These are phyloP conservation scores for Fusarium sp. DNA, from an alignment of 2,329 filamentous ascomycete genomes.

Conservation along the genomic window DNA sequence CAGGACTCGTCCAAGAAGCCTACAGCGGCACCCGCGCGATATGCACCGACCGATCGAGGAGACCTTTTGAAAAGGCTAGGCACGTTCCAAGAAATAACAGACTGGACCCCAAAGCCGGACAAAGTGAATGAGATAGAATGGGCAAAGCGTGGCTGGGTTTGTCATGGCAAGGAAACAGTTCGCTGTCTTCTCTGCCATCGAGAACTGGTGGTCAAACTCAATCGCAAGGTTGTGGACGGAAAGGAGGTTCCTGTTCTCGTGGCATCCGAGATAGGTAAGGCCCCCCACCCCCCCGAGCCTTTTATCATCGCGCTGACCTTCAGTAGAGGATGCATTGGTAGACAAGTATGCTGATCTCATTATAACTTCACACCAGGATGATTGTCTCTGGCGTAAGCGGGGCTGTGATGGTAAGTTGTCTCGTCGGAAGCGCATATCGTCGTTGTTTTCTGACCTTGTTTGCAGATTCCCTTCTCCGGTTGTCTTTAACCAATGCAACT, in stretches of 20 bases:
- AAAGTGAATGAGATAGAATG: slow-evolving; percentile 89
- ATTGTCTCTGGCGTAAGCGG: slow-evolving; percentile 85
- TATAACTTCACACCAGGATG: slow-evolving; percentile 77
- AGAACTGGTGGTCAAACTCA: slow-evolving; percentile 83
- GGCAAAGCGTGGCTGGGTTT: slow-evolving; percentile 93
- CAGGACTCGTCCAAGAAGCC: slow-evolving; percentile 31
- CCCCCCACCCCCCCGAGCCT: neutral
- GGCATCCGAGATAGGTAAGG: slow-evolving; percentile 66
- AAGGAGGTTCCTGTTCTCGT: slow-evolving; percentile 62
- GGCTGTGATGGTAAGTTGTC: slow-evolving; percentile 79
- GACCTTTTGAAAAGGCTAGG: slow-evolving; percentile 83
- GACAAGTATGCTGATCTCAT: slow-evolving; percentile 80
- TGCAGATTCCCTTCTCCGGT: slow-evolving; percentile 66
- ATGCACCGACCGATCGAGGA: slow-evolving; percentile 85
- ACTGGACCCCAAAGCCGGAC: slow-evolving; percentile 93
- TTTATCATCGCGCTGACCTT: slow-evolving; percentile 30
- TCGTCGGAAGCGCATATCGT: neutral
- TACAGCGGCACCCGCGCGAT: slow-evolving; percentile 65
- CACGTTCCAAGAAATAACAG: slow-evolving; percentile 89
- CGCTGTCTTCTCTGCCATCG: slow-evolving; percentile 86
- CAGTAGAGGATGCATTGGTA: slow-evolving; percentile 71
- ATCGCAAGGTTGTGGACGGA: slow-evolving; percentile 65
- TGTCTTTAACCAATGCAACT: slow-evolving; percentile 70
- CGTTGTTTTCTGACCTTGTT: slow-evolving; percentile 32
- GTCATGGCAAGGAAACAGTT: slow-evolving; percentile 83